Percentiles rank a stretch among this genome's conserved stretches.
phyloP scores from a whole-genome alignment of 148 eudicot species.

The Cornus kousa region DNA sequence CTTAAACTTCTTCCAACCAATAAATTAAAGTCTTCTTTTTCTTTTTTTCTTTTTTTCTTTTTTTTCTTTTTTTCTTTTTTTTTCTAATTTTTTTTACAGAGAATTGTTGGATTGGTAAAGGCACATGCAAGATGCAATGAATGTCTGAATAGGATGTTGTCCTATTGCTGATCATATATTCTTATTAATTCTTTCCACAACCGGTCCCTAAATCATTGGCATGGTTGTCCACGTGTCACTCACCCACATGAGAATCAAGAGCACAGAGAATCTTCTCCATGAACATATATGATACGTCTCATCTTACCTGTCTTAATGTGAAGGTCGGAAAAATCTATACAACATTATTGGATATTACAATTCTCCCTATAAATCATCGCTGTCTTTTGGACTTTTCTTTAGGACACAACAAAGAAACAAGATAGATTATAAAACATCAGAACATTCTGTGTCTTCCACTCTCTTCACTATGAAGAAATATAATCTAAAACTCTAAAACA shows the following conservation, averaged over 20 bases:
- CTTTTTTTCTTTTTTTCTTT: too few relatives aligned
- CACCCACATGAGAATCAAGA: not conserved
- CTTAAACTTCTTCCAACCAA: too few relatives aligned
- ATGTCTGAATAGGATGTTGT: not conserved
- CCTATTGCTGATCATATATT: slow-evolving; percentile 8
- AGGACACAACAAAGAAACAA: not conserved
- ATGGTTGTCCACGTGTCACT: slow-evolving; percentile 7
- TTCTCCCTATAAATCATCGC: slow-evolving; percentile 11
- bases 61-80: too few relatives aligned
- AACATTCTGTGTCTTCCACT: not conserved
- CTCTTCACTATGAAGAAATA: not conserved
- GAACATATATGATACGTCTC: not conserved
- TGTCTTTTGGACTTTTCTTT: slow-evolving; percentile 13
- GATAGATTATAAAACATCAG: not conserved
- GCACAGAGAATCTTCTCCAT: not conserved
- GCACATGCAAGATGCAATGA: not conserved
- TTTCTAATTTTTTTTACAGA: not conserved
- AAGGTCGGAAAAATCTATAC: not conserved
- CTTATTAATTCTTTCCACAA: not conserved
- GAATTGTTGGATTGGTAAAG: not conserved
- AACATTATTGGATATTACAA: slow-evolving; percentile 19
- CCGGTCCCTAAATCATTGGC: not conserved
- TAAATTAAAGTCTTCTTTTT: too few relatives aligned
- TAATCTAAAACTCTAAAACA: not conserved
- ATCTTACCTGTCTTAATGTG: not conserved